These are phyloP conservation scores for Coemansia sp. DNA, from an alignment of 192 early-diverging fungal species.

Conservation along the genomic window DNA sequence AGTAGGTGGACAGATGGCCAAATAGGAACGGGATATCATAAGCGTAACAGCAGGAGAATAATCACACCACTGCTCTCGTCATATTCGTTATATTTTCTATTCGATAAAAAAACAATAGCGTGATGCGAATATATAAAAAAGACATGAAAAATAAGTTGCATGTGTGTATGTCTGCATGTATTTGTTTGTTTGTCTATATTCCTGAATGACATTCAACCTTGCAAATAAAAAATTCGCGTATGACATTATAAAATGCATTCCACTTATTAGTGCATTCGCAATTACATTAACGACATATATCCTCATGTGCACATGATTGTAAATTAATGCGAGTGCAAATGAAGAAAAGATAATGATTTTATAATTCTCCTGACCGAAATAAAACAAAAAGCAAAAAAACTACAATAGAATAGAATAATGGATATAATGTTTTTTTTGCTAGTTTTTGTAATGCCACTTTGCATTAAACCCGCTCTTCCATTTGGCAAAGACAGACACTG, in stretches of 20 bases:
- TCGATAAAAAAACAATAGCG: too few species aligned
- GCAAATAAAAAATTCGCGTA: background rate
- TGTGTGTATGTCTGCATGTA: too few species aligned
- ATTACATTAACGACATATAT: background rate
- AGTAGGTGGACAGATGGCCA: too few species aligned
- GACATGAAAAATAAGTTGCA: too few species aligned
- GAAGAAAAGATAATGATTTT: background rate
- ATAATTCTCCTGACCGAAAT: background rate
- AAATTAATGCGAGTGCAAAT: background rate
- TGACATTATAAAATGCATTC: background rate
- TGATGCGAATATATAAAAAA: too few species aligned
- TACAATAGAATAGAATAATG: background rate
- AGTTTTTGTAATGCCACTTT: constrained; percentile 39
- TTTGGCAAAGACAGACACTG: constrained; percentile 39
- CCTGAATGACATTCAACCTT: too few species aligned
- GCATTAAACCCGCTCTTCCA: constrained; percentile 42
- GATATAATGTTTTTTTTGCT: background rate
- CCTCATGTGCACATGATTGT: too few species aligned
- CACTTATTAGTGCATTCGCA: background rate
- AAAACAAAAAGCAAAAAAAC: background rate
- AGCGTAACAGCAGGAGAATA: too few species aligned
- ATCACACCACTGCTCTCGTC: too few species aligned
- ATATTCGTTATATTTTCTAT: too few species aligned
- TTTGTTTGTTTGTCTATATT: too few species aligned
- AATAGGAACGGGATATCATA: too few species aligned